Conservation (phyloP, 331 rosid species). For the Quercus lobata region DNA sequence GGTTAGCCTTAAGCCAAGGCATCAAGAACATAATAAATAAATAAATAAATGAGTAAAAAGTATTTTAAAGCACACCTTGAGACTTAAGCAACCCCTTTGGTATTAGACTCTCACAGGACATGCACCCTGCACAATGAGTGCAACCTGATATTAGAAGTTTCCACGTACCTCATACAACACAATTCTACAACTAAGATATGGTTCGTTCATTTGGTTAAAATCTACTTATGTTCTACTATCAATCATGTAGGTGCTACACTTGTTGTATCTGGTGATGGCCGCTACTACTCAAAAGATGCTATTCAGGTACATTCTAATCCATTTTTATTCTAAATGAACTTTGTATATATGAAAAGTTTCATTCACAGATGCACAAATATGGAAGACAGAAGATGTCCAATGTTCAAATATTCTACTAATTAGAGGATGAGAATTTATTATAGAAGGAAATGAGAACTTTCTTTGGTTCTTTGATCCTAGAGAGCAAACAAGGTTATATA, state of each 20-base stretch:
- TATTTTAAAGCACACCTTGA: background rate
- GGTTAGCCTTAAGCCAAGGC: background rate
- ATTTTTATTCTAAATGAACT: background rate
- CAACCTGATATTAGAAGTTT: background rate
- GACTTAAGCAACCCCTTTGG: background rate
- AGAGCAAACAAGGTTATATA: background rate
- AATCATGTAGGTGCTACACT: constrained; percentile 71
- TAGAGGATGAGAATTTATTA: background rate
- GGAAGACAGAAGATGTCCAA: background rate
- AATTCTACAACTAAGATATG: background rate
- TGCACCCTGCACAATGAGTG: background rate
- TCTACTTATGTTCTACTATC: constrained; percentile 1
- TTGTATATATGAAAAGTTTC: background rate
- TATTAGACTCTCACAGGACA: background rate
- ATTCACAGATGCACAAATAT: background rate
- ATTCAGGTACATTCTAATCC: constrained; percentile 59
- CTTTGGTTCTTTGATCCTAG: background rate
- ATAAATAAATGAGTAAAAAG: background rate
- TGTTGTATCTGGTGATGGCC: constrained; percentile 99
- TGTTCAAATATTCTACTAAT: background rate
- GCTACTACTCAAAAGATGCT: constrained; percentile 89
- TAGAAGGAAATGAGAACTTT: background rate
- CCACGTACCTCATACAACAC: background rate
- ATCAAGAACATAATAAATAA: background rate
- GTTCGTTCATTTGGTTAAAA: background rate